Conservation (phyloP, 225 moss, liverwort and hornwort genomes). For the Anthoceros angustus region DNA sequence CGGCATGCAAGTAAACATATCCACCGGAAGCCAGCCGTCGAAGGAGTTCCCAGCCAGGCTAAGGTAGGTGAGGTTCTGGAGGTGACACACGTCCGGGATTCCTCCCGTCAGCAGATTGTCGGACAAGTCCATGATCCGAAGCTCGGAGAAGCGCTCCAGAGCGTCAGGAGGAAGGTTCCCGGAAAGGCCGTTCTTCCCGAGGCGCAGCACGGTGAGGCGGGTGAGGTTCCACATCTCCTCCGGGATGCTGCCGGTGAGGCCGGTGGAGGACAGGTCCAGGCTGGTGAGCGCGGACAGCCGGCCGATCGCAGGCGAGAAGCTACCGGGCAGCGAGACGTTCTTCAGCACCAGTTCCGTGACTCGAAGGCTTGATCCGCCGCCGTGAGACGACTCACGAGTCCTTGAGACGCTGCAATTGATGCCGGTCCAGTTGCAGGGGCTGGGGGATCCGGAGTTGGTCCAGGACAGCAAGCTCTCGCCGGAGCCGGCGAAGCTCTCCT, state of each 20-base stretch:
- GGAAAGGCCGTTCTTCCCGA: not conserved
- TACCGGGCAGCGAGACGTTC: not conserved
- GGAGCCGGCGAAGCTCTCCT: not conserved
- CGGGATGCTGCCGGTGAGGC: not conserved
- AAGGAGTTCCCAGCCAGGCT: slow-evolving; percentile 1
- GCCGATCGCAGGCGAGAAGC: not conserved
- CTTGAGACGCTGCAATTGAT: not conserved
- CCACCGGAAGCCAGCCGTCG: not conserved
- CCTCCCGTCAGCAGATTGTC: not conserved
- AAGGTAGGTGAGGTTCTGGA: not conserved
- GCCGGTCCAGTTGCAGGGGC: not conserved
- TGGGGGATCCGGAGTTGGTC: not conserved
- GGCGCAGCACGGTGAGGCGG: not conserved
- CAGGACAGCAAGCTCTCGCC: not conserved
- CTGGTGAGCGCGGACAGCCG: not conserved
- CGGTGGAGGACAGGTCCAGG: not conserved
- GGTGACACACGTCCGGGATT: not conserved
- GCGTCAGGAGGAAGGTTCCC: not conserved
- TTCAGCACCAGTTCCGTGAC: not conserved
- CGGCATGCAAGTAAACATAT: not conserved
- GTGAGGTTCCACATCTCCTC: not conserved
- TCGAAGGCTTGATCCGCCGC: not conserved
- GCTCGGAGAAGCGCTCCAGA: not conserved
- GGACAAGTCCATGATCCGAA: not conserved
- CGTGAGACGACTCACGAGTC: not conserved